Percentiles rank a stretch among this genome's conserved stretches.
Evolutionary conservation across 169 alveolate genomes (phyloP).

Genomic region (Babesia sp.): DNA sequence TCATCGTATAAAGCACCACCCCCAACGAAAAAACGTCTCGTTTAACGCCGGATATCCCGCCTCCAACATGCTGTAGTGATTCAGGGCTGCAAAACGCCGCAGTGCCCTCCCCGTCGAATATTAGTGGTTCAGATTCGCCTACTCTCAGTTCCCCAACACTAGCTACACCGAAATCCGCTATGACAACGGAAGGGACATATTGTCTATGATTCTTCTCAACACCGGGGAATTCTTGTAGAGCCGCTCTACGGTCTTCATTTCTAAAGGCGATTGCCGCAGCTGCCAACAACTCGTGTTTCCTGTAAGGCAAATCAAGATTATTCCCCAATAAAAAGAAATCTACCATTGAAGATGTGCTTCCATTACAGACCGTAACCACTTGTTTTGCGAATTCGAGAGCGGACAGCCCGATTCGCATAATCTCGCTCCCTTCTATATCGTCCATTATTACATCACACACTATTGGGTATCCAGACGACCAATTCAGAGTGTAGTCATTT

Average conservation of each 20-base stretch:
- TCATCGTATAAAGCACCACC: conserved; percentile 58
- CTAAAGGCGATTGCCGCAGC: background rate
- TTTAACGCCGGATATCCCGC: conserved; percentile 40
- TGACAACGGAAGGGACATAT: conserved; percentile 5
- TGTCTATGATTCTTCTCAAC: background rate
- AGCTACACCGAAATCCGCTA: conserved; percentile 62
- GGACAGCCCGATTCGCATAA: conserved; percentile 8
- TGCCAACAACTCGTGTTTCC: background rate
- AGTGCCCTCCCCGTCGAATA: conserved; percentile 63
- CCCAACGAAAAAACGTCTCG: conserved; percentile 61
- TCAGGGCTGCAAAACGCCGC: conserved; percentile 60
- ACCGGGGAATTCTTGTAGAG: background rate
- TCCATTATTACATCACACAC: conserved; percentile 19
- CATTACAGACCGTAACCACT: background rate
- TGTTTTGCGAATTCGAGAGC: conserved; percentile 9
- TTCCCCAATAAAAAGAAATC: background rate
- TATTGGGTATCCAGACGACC: background rate
- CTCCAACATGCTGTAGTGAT: conserved; percentile 41
- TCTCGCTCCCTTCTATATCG: background rate
- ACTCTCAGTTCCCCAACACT: conserved; percentile 22
- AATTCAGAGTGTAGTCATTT: background rate
- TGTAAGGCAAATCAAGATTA: background rate
- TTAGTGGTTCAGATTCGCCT: conserved; percentile 15
- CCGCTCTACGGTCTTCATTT: background rate
- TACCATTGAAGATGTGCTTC: background rate